These are phyloP conservation scores for Acrocalymma vagum DNA, from an alignment of 2,329 filamentous ascomycete genomes.

Conservation along the genomic window DNA sequence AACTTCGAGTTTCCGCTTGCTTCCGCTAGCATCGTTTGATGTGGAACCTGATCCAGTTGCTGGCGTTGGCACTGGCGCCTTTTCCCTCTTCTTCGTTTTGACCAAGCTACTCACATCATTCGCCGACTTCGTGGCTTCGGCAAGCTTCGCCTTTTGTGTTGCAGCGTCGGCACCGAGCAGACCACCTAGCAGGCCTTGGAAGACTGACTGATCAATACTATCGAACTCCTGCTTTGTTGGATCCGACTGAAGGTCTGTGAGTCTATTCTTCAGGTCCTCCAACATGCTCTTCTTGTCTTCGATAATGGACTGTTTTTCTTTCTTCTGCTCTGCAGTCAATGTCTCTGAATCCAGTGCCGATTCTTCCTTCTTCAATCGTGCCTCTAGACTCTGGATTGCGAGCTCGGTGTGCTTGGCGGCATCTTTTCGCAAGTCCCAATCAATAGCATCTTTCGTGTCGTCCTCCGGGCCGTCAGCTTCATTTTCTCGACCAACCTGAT, in stretches of 20 bases:
- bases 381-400: slow-evolving; percentile 75
- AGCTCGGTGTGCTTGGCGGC: slow-evolving; percentile 75
- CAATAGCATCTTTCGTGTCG: slow-evolving; percentile 61
- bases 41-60: no score
- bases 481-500: slow-evolving; percentile 49
- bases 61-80: slow-evolving; percentile 21
- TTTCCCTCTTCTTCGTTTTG: slow-evolving; percentile 70
- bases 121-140: slow-evolving; percentile 77
- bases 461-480: slow-evolving; percentile 47
- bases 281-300: slow-evolving; percentile 80
- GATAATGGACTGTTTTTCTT: slow-evolving; percentile 69
- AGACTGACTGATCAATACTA: slow-evolving; percentile 54
- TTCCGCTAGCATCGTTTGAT: slow-evolving; percentile 15
- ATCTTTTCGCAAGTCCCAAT: slow-evolving; percentile 75
- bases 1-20: slow-evolving; percentile 45
- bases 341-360: slow-evolving; percentile 62
- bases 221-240: slow-evolving; percentile 53
- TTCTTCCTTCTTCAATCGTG: slow-evolving; percentile 75
- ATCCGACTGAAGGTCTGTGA: slow-evolving; percentile 73
- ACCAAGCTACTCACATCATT: slow-evolving; percentile 79
- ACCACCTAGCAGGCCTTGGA: slow-evolving; percentile 70
- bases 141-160: slow-evolving; percentile 69
- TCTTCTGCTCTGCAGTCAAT: slow-evolving; percentile 66
- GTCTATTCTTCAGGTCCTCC: slow-evolving; percentile 71
- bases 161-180: slow-evolving; percentile 69